Base-by-base conservation (phyloP, 306 rosid species). In the Albizia julibrissin region DNA sequence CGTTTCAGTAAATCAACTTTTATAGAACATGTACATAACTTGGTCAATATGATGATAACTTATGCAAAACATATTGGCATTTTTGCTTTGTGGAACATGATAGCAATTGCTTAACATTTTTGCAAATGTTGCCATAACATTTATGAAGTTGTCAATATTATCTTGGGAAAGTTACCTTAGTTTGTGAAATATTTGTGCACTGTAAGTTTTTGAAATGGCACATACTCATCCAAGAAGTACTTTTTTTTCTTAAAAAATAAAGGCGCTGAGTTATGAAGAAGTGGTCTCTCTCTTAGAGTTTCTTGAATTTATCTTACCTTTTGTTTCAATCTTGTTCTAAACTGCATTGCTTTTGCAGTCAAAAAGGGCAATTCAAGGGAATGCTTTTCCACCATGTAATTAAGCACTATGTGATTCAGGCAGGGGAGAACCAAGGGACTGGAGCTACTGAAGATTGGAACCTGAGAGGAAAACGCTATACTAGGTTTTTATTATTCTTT, bases 371-470 rank as follows among this genome's bases (percentile, higher is more conserved):
- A 79, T 95, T 93, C 83, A 91, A 89, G 76, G 98, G 96, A 78
- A 93, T 91, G 99, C 86, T 78, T 81, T 95, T 95, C 84, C 89
- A 89, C 58, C 93, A 85, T 15, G 99, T 95, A 76, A 89, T 95
- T 68, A 95, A 95, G 84, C 92, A 95, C 84, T 90, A 80, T 24
- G 90, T 93, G 69, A 89, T 95, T 82, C 97, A 93, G 74, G 99
- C 94, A 31, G 99, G 99, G 82, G 90, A 88, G 52, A 82, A 82
- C 29, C 33, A 42, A 82, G 91, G 90, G 74, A 80, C 85, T 69
- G 97, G 93, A 75, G 90, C 82, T 10, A 86, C 98, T 69, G 98
- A 87, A 86, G 95, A 95, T 81, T 95, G 98, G 98, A 92, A 84
- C 84, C 79, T 88, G 68, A 89, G 91, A 83, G 98, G 97, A 85